Percentiles rank a stretch among this genome's conserved stretches.
phyloP scores from a whole-genome alignment of 2,329 filamentous ascomycete genomes.

The Verticillium zaregamsianum region DNA sequence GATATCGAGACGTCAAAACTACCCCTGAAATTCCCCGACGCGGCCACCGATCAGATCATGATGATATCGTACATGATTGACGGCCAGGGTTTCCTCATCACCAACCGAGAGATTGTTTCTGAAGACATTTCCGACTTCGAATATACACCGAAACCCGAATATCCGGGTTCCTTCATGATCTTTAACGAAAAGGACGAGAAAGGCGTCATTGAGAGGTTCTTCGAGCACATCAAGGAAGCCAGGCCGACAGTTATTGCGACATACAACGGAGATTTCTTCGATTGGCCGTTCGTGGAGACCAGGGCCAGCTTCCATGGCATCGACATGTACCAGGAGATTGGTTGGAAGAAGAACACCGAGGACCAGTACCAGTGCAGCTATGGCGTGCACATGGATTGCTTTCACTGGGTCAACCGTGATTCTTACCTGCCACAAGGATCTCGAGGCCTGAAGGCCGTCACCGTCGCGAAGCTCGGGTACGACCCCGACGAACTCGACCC shows the following conservation, averaged over 20 bases:
- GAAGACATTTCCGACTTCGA: constrained; percentile 98
- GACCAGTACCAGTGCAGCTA: constrained; percentile 96
- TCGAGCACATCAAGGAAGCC: constrained; percentile 91
- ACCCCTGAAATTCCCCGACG: constrained; percentile 94
- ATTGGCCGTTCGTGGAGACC: constrained; percentile 98
- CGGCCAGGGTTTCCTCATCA: constrained; percentile 95
- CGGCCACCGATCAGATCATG: constrained; percentile 94
- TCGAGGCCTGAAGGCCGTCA: constrained; percentile 94
- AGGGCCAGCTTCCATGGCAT: constrained; percentile 91
- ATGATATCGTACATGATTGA: constrained; percentile 99
- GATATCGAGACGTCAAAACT: constrained; percentile 98
- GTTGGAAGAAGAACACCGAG: constrained; percentile 90
- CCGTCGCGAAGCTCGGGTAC: constrained; percentile 95
- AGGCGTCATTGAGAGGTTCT: constrained; percentile 82
- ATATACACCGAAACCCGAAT: constrained; percentile 96
- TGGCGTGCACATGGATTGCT: constrained; percentile 98
- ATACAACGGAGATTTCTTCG: constrained; percentile 99
- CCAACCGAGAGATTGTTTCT: constrained; percentile 94
- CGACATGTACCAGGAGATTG: constrained; percentile 98
- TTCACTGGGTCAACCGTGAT: constrained; percentile 98
- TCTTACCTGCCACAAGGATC: constrained; percentile 96
- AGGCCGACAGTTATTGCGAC: constrained; percentile 95
- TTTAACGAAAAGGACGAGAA: constrained; percentile 98
- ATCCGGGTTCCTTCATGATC: constrained; percentile 91
- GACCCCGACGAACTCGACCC: constrained; percentile 97